Evolutionary conservation across 805 yeast genomes (phyloP).

Genomic region (Candida xyloterini): DNA sequence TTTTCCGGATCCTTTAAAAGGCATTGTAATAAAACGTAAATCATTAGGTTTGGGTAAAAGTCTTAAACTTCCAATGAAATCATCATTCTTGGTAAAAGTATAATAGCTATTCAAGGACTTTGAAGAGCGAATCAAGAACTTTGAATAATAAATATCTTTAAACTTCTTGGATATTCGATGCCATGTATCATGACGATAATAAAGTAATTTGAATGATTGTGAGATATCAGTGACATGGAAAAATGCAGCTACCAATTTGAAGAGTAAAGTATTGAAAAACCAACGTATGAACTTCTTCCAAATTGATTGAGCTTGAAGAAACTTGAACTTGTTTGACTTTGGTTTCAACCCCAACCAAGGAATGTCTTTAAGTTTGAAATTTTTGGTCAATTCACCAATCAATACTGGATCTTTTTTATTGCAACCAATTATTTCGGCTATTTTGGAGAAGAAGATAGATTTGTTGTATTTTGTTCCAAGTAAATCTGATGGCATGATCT

Average conservation of each 20-base stretch:
- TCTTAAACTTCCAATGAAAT: conserved; percentile 42
- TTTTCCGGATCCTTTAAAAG: conserved; percentile 38
- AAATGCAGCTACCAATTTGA: conserved; percentile 45
- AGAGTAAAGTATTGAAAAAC: conserved; percentile 49
- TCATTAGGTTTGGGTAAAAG: conserved; percentile 59
- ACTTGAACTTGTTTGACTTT: conserved; percentile 42
- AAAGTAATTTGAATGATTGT: conserved; percentile 38
- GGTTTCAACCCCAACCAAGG: conserved; percentile 48
- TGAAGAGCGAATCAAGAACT: conserved; percentile 32
- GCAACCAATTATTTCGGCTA: conserved; percentile 39
- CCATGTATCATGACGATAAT: conserved; percentile 64
- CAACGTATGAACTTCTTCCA: conserved; percentile 50
- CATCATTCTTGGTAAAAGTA: conserved; percentile 23
- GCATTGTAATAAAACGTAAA: conserved; percentile 60
- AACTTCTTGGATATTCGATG: conserved; percentile 38
- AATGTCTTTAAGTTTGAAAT: conserved; percentile 43
- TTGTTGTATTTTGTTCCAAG: conserved; percentile 57
- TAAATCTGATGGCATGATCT: conserved; percentile 46
- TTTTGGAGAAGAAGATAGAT: conserved; percentile 33
- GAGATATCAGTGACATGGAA: conserved; percentile 69
- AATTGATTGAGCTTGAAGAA: conserved; percentile 34
- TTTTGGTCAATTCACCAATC: conserved; percentile 32
- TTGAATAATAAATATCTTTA: conserved; percentile 39
- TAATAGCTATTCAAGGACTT: conserved; percentile 13
- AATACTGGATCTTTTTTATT: conserved; percentile 37